Conservation (phyloP, 2,329 filamentous ascomycete genomes). For the Xylaria sp. region DNA sequence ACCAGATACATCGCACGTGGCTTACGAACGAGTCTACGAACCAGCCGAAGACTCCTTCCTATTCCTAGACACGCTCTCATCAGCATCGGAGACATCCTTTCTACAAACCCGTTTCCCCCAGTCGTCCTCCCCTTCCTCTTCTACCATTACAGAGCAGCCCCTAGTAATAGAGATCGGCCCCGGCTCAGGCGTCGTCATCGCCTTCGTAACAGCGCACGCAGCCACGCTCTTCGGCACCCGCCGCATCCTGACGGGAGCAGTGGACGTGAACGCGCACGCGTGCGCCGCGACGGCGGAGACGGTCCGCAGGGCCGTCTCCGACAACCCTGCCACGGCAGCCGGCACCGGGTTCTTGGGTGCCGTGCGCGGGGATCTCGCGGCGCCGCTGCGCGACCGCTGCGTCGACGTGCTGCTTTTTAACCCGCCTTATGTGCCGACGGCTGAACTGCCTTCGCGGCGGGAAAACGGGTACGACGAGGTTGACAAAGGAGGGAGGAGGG, state of each 20-base stretch:
- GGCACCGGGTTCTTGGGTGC: constrained; percentile 69
- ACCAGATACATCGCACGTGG: constrained; percentile 90
- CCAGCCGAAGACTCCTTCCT: constrained; percentile 97
- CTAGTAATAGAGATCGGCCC: constrained; percentile 88
- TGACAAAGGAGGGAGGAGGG: background rate
- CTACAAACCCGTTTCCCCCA: constrained; percentile 70
- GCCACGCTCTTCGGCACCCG: constrained; percentile 75
- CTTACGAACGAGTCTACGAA: constrained; percentile 90
- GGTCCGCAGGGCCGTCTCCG: constrained; percentile 60
- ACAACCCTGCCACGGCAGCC: constrained; percentile 47
- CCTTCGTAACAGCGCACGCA: constrained; percentile 84
- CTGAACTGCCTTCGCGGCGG: constrained; percentile 72
- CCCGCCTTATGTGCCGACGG: constrained; percentile 93
- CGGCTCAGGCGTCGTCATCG: constrained; percentile 93
- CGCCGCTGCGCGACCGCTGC: constrained; percentile 65
- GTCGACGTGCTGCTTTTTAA: constrained; percentile 95
- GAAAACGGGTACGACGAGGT: constrained; percentile 37
- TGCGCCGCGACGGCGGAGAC: constrained; percentile 81
- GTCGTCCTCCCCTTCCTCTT: constrained; percentile 18
- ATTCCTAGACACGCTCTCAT: constrained; percentile 89
- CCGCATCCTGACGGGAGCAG: constrained; percentile 76
- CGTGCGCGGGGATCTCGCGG: constrained; percentile 75
- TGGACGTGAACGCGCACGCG: constrained; percentile 88
- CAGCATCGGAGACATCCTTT: constrained; percentile 73
- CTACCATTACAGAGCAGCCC: constrained; percentile 55